Evolutionary conservation across 164 flowering plant species (phyloP).

Genomic region (Paratinospora sagittata): DNA sequence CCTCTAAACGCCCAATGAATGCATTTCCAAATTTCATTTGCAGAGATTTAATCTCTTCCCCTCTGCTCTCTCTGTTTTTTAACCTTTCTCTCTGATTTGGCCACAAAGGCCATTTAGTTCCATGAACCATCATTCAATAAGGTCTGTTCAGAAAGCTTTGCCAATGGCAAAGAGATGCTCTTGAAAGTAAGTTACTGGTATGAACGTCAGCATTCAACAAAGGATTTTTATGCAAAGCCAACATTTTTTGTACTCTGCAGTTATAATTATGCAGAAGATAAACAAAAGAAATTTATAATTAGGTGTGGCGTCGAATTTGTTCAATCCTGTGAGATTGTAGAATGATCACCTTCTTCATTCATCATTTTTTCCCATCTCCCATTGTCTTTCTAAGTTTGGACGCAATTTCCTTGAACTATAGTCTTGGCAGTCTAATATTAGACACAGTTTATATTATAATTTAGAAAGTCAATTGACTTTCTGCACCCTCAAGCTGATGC

Average conservation of each 20-base stretch:
- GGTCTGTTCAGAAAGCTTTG: background rate
- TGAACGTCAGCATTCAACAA: background rate
- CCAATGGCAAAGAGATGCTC: background rate
- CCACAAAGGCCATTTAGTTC: background rate
- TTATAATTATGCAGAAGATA: no score
- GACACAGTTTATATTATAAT: no score
- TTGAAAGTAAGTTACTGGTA: background rate
- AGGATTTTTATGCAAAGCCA: background rate
- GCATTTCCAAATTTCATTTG: background rate
- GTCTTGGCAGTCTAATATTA: no score
- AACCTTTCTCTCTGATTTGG: no score
- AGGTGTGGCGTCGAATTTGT: background rate
- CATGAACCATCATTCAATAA: background rate
- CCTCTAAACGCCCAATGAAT: conserved; percentile 8
- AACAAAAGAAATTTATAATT: background rate
- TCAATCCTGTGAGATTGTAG: background rate
- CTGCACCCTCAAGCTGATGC: no score
- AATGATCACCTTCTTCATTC: background rate
- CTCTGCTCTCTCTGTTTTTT: background rate
- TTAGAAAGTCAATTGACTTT: no score
- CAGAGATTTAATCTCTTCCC: background rate
- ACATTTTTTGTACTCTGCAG: no score
- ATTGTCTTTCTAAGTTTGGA: no score
- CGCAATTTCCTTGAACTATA: no score
- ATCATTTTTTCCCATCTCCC: no score